Percentiles rank a stretch among this genome's conserved stretches.
Conservation (phyloP, 1,284 basidiomycete genomes). For the Grifola frondosa region DNA sequence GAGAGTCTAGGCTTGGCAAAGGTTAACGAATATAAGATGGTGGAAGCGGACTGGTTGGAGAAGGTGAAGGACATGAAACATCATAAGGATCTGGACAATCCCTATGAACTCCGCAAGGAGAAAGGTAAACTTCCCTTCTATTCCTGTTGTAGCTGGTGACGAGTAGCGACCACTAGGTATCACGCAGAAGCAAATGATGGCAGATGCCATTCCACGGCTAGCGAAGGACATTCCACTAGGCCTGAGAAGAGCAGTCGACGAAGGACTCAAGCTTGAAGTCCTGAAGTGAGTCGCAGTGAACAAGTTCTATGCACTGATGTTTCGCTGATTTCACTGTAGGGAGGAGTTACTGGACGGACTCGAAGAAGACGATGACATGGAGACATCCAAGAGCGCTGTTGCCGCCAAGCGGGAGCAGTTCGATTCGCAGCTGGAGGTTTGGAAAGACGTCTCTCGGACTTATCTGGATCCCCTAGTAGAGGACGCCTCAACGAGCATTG, state of each 20-base stretch:
- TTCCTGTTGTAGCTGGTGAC: too few species aligned
- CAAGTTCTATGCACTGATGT: too few species aligned
- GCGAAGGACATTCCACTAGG: neutral
- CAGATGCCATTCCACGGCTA: neutral
- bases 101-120: slow-evolving; percentile 4
- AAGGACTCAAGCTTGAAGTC: too few species aligned
- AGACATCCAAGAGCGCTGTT: neutral
- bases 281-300: too few species aligned
- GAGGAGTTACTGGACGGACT: neutral
- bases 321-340: too few species aligned
- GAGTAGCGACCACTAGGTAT: too few species aligned
- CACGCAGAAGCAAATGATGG: slow-evolving; percentile 3
- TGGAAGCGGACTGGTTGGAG: slow-evolving; percentile 2
- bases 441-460: neutral
- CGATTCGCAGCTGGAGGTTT: neutral
- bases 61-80: slow-evolving; percentile 2
- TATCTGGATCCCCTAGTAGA: neutral
- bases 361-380: too few species aligned
- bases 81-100: slow-evolving; percentile 3
- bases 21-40: neutral
- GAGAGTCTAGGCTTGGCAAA: too few species aligned
- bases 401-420: neutral
- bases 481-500: too few species aligned
- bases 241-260: neutral
- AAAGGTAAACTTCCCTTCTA: neutral